Evolutionary conservation across 108 stramenopile genomes (phyloP), one percentile per base, ranked within the genome.

Genomic region (Cyclotella baltica): DNA sequence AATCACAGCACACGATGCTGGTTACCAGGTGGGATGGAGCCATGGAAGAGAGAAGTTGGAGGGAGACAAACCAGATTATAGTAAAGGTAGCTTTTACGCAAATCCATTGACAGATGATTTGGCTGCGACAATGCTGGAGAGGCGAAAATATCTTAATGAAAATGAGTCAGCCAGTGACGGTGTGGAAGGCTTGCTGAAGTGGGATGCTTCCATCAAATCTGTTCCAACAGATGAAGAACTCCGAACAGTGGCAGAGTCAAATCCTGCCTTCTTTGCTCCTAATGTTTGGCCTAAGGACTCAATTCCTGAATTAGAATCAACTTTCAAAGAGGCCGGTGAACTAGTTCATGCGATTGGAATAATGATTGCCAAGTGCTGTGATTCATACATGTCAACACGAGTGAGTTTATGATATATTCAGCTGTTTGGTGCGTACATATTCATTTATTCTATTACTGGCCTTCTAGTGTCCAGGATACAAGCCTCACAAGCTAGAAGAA

Each of bases 1-100:
- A 31, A 84, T 93, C 43, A 93, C 89, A 53, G 81, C 74, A 30
- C 85, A 90, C 6, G 68, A 85, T 35, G 72, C 89, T 18, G 66
- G 57, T 57, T 99, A 96, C 80, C 77, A 82, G 33, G 91, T 97
- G n/a, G 98, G 98, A 3, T 93, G 92, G 94, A 88, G 86, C 47
- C 97, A 98, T 74, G 98, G 98, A 9, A 92, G 93, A 53, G 98
- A 99, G 81, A 91, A 86, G 37, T 85, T 99, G 25, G 85, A 90
- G 64, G 87, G 83, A 10, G 80, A 83, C 37, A 87, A 83, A 48
- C 87, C 86, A 16, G 98, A 99, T 66, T 84, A 80, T 9, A 63
- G 82, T 47, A 99, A 99, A 78, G 97, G 98, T 16, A 90, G 87
- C 48, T 99, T 92, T 80, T 99, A 99, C 77, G 87, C 89, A 28